Conservation (phyloP, 768 basidiomycete genomes). For the Scleroderma citrinum region DNA sequence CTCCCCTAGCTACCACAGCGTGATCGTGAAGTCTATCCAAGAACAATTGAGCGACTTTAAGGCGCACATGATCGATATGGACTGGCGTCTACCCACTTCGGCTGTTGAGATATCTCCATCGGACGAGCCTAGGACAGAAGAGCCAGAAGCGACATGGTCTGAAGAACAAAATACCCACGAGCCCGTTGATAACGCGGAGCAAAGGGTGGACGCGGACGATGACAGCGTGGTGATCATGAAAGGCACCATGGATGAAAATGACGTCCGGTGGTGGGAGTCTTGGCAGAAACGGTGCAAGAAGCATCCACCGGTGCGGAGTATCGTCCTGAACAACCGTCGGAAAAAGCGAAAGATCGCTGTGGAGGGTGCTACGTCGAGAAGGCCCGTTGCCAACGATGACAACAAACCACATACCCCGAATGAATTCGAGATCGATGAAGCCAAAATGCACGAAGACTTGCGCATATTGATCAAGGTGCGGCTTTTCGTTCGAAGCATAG, state of each 20-base stretch:
- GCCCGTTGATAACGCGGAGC: constrained; percentile 14
- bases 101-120: constrained; percentile 16
- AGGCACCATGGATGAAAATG: constrained; percentile 46
- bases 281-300: constrained; percentile 53
- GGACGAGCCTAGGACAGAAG: constrained; percentile 21
- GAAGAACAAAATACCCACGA: constrained; percentile 12
- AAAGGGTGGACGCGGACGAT: constrained; percentile 14
- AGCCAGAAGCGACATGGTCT: constrained; percentile 25
- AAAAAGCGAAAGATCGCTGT: constrained; percentile 39
- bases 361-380: constrained; percentile 20
- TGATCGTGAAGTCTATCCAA: constrained; percentile 78
- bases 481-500: too few relatives aligned
- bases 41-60: constrained; percentile 83
- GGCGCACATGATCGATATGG: constrained; percentile 57
- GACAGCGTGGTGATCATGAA: constrained; percentile 16
- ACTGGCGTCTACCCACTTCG: constrained; percentile 21
- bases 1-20: constrained; percentile 51
- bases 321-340: constrained; percentile 26
- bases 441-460: constrained; percentile 74
- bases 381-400: constrained; percentile 22
- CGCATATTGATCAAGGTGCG: constrained; percentile 87
- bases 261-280: constrained; percentile 60
- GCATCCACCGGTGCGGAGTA: constrained; percentile 22
- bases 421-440: constrained; percentile 62
- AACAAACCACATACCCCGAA: constrained; percentile 51